phyloP scores from a whole-genome alignment of 75 land plant species.

The Selaginella moellendorffii region DNA sequence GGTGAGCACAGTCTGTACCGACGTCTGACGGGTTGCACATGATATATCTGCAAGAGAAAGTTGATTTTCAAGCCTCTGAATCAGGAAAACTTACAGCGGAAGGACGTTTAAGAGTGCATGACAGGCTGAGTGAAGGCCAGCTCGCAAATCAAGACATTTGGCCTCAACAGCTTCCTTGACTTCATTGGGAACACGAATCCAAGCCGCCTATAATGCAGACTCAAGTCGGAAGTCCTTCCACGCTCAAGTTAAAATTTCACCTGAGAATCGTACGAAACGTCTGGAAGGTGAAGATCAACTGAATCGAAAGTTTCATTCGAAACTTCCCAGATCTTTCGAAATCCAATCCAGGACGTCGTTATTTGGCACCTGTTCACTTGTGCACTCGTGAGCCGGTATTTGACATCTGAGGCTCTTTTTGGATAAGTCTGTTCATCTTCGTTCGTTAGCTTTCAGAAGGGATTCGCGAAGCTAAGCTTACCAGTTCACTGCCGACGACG shows the following conservation, averaged over 20 bases:
- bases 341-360: constrained; percentile 91
- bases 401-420: constrained; percentile 18
- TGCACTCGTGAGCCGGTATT: constrained; percentile 43
- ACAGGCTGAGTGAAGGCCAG: constrained; percentile 84
- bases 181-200: constrained; percentile 69
- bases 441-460: neutral
- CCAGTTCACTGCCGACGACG: constrained; percentile 70
- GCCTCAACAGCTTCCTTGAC: constrained; percentile 41
- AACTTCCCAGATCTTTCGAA: constrained; percentile 50
- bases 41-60: constrained; percentile 35
- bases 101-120: constrained; percentile 86
- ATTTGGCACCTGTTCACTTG: constrained; percentile 58
- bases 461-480: constrained; percentile 28
- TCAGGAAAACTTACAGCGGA: constrained; percentile 53
- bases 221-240: neutral
- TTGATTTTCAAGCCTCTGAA: neutral
- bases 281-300: constrained; percentile 78
- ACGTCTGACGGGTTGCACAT: constrained; percentile 77
- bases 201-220: constrained; percentile 69
- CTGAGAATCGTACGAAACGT: constrained; percentile 85
- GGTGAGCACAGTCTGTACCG: constrained; percentile 88
- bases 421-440: constrained; percentile 98
- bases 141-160: constrained; percentile 39
- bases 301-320: constrained; percentile 67
- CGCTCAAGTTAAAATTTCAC: constrained; percentile 19